These are phyloP conservation scores for Aureobasidium sp. DNA, from an alignment of 2,329 filamentous ascomycete genomes.

Conservation along the genomic window DNA sequence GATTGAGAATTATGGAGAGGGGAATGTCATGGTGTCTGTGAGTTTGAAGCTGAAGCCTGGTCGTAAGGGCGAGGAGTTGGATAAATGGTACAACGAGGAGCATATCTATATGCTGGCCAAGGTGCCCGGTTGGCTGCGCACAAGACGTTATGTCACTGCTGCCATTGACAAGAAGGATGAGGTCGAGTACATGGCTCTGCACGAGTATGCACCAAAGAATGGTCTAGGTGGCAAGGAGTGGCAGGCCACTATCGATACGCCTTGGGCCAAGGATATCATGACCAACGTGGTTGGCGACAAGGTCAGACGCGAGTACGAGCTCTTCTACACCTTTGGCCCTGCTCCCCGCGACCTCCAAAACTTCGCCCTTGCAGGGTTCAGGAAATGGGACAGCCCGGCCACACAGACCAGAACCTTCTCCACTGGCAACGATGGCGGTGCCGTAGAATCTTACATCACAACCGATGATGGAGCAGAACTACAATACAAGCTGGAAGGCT, in stretches of 20 bases:
- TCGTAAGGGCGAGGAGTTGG: constrained; percentile 45
- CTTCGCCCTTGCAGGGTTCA: constrained; percentile 41
- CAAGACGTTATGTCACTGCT: constrained; percentile 60
- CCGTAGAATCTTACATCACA: constrained; percentile 59
- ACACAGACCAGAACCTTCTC: constrained; percentile 47
- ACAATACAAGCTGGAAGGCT: constrained; percentile 69
- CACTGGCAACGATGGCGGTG: constrained; percentile 38
- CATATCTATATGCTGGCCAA: constrained; percentile 63
- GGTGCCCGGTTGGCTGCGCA: constrained; percentile 70
- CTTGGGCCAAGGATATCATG: constrained; percentile 52
- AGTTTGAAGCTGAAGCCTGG: constrained; percentile 51
- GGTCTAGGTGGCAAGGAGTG: constrained; percentile 57
- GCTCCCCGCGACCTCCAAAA: constrained; percentile 59
- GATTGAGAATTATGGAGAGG: constrained; percentile 49
- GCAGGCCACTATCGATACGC: constrained; percentile 53
- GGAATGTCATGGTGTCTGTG: constrained; percentile 54
- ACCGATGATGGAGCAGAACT: constrained; percentile 59
- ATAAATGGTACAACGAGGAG: constrained; percentile 66
- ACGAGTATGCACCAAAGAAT: constrained; percentile 62
- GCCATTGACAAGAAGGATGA: constrained; percentile 45
- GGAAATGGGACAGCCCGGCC: constrained; percentile 48
- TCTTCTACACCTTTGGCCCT: constrained; percentile 73
- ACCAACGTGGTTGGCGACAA: constrained; percentile 49
- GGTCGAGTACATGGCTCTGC: constrained; percentile 55
- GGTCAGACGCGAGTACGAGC: constrained; percentile 53